These are phyloP conservation scores for Protomyces pachydermus DNA, from an alignment of 1,139 yeast genomes.

Conservation along the genomic window DNA sequence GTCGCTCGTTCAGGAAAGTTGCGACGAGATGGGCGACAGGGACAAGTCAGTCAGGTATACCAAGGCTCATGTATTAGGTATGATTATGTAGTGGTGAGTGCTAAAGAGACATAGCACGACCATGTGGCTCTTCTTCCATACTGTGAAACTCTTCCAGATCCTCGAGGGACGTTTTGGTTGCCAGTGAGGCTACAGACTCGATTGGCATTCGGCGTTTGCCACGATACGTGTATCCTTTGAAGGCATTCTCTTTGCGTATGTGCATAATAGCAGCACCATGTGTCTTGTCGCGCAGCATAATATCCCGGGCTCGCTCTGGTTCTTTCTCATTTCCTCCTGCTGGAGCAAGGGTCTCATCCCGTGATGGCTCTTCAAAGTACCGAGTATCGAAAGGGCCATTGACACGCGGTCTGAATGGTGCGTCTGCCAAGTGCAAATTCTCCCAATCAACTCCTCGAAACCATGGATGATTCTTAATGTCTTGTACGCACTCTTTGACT, in stretches of 20 bases:
- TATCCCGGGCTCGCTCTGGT: conserved; percentile 23
- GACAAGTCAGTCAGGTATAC: neutral
- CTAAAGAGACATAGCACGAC: conserved; percentile 22
- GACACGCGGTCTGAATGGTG: conserved; percentile 75
- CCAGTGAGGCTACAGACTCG: neutral
- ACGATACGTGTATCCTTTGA: conserved; percentile 26
- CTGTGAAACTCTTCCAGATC: neutral
- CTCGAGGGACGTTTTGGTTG: neutral
- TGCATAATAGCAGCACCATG: conserved; percentile 20
- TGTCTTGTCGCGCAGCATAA: conserved; percentile 20
- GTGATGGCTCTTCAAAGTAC: conserved; percentile 56
- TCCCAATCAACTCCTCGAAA: conserved; percentile 64
- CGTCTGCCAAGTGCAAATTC: conserved; percentile 63
- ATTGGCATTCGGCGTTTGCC: neutral
- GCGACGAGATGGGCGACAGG: neutral
- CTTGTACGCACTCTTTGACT: conserved; percentile 44
- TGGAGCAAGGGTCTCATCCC: conserved; percentile 22
- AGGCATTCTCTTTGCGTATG: conserved; percentile 26
- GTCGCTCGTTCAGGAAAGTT: neutral
- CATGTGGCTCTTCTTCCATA: neutral
- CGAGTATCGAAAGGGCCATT: conserved; percentile 83
- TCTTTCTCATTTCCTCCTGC: neutral
- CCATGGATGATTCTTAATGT: conserved; percentile 63
- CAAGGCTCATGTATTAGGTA: neutral
- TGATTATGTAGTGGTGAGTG: neutral